Conservation (phyloP, 106 monocot species). For the Dioscorea dumetorum region DNA sequence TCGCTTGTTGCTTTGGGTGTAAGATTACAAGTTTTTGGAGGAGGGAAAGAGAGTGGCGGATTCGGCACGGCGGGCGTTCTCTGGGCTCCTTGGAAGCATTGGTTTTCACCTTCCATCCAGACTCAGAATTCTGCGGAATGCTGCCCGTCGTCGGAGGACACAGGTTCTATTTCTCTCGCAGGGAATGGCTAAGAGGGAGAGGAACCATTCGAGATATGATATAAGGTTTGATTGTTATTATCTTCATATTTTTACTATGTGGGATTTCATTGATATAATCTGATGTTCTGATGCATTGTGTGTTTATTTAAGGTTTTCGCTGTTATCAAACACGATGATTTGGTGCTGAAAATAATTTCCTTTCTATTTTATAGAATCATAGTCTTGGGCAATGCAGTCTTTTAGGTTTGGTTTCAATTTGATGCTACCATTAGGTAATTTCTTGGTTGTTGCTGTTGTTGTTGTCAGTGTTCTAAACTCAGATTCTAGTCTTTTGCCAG, state of each 20-base stretch:
- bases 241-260: neutral
- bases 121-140: slow-evolving; percentile 40
- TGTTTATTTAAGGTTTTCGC: too few relatives aligned
- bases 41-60: slow-evolving; percentile 66
- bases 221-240: slow-evolving; percentile 25
- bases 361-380: neutral
- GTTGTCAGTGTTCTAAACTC: too few relatives aligned
- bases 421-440: too few relatives aligned
- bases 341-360: neutral
- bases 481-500: too few relatives aligned
- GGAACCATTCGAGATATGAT: slow-evolving; percentile 53
- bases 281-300: too few relatives aligned
- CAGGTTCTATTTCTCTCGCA: slow-evolving; percentile 35
- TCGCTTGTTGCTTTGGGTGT: neutral
- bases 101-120: slow-evolving; percentile 26
- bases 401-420: neutral
- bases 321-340: neutral
- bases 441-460: too few relatives aligned
- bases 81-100: slow-evolving; percentile 17
- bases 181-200: slow-evolving; percentile 71
- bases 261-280: neutral
- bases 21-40: slow-evolving; percentile 85
- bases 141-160: slow-evolving; percentile 32
- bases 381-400: neutral
- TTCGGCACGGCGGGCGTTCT: slow-evolving; percentile 36